A percentile compares a stretch with the other conserved stretches of the same genome.
These are phyloP conservation scores for Russula compacta DNA, from an alignment of 768 basidiomycete genomes.

Conservation along the genomic window DNA sequence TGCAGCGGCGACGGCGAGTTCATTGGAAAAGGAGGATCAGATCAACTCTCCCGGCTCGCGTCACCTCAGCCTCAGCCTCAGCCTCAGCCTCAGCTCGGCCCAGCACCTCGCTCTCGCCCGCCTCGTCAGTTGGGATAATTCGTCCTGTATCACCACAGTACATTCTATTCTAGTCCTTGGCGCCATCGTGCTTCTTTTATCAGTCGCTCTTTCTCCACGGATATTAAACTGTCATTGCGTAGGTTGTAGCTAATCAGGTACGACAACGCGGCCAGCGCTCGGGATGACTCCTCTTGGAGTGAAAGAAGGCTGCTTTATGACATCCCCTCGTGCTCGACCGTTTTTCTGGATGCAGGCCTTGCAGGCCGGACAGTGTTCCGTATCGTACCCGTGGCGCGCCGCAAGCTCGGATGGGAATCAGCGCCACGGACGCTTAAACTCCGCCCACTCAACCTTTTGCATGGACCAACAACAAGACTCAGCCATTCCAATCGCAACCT, in stretches of 20 bases:
- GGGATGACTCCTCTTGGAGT: neutral
- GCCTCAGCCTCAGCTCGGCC: neutral
- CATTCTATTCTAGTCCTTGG: neutral
- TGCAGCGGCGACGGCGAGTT: slow-evolving; percentile 31
- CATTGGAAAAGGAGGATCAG: slow-evolving; percentile 23
- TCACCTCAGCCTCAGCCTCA: slow-evolving; percentile 2
- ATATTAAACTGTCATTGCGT: neutral
- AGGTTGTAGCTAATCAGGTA: neutral
- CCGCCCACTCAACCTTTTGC: neutral
- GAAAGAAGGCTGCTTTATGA: neutral
- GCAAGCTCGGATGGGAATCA: neutral
- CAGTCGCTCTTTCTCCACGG: neutral
- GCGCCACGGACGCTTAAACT: neutral
- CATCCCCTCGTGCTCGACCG: too few relatives aligned
- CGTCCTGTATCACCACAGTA: too few relatives aligned
- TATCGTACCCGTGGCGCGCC: too few relatives aligned
- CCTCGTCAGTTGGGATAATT: too few relatives aligned
- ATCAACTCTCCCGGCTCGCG: slow-evolving; percentile 1
- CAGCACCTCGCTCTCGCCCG: slow-evolving; percentile 9
- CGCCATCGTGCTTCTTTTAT: neutral
- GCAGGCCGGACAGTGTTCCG: too few relatives aligned
- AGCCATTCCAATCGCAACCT: slow-evolving; percentile 38
- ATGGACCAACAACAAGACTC: slow-evolving; percentile 7
- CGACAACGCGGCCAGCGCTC: neutral
- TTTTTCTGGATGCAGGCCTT: too few relatives aligned